Evolutionary conservation across 2,329 filamentous ascomycete genomes (phyloP).

Genomic region (Fusarium pseudograminearum): DNA sequence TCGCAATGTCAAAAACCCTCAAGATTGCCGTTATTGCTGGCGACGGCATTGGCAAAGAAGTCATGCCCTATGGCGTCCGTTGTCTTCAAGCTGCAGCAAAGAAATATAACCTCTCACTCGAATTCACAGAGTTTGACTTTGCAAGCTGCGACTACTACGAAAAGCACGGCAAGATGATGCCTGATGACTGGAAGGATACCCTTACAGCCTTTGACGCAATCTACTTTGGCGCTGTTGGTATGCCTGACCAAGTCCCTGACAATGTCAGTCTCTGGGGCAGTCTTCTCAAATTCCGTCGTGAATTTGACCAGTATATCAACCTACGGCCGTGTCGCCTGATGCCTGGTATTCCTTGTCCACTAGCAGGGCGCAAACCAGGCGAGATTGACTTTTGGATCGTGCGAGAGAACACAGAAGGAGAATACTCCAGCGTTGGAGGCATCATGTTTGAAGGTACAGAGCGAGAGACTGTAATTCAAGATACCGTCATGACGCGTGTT

Average conservation of each 20-base stretch:
- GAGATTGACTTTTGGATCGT: conserved; percentile 76
- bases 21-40: conserved; percentile 74
- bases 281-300: conserved; percentile 74
- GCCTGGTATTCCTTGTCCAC: conserved; percentile 68
- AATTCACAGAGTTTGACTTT: conserved; percentile 74
- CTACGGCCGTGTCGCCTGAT: conserved; percentile 73
- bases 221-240: conserved; percentile 75
- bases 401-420: conserved; percentile 75
- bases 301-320: conserved; percentile 77
- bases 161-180: conserved; percentile 58
- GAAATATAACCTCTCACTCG: conserved; percentile 64
- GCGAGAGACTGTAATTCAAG: conserved; percentile 72
- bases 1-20: conserved; percentile 52
- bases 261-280: conserved; percentile 76
- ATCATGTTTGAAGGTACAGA: conserved; percentile 69
- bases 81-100: conserved; percentile 66
- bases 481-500: conserved; percentile 71
- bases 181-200: conserved; percentile 61
- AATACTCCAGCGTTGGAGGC: conserved; percentile 75
- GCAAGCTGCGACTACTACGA: conserved; percentile 71
- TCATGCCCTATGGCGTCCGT: conserved; percentile 71
- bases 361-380: conserved; percentile 64
- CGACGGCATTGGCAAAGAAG: conserved; percentile 77
- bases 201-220: conserved; percentile 73
- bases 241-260: conserved; percentile 68